Percentiles rank a stretch among this genome's conserved stretches.
Evolutionary conservation across 2,329 filamentous ascomycete species (phyloP).

Genomic region (Magnaporthiopsis incrustans): DNA sequence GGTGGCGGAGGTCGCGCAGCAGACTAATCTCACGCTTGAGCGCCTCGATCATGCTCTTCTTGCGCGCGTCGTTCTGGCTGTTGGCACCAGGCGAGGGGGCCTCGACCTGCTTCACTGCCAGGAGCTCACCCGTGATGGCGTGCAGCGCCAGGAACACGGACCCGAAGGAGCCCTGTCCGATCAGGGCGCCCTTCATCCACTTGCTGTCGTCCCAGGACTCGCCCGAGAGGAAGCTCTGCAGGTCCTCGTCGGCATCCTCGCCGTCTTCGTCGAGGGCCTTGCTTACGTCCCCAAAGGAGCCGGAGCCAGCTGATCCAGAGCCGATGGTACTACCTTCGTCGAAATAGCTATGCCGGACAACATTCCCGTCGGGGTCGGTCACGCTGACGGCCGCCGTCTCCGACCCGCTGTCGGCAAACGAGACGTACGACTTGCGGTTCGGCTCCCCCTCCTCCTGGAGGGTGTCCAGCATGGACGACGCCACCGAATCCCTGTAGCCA

Average conservation of each 20-base stretch:
- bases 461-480: slow-evolving; percentile 81
- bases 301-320: slow-evolving; percentile 44
- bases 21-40: slow-evolving; percentile 94
- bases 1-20: slow-evolving; percentile 85
- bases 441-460: slow-evolving; percentile 82
- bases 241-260: slow-evolving; percentile 82
- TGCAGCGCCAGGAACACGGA: slow-evolving; percentile 93
- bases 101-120: slow-evolving; percentile 98
- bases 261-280: slow-evolving; percentile 84
- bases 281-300: slow-evolving; percentile 75
- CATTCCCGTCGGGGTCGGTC: slow-evolving; percentile 68
- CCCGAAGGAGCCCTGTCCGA: slow-evolving; percentile 94
- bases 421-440: slow-evolving; percentile 94
- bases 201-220: slow-evolving; percentile 96
- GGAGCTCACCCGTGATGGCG: slow-evolving; percentile 90
- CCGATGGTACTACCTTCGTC: slow-evolving; percentile 62
- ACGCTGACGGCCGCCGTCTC: slow-evolving; percentile 64
- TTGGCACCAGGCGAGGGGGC: slow-evolving; percentile 70
- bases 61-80: slow-evolving; percentile 77
- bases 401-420: slow-evolving; percentile 66
- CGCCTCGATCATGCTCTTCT: slow-evolving; percentile 97
- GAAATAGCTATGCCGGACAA: slow-evolving; percentile 69
- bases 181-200: slow-evolving; percentile 98
- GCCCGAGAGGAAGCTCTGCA: slow-evolving; percentile 82
- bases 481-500: slow-evolving; percentile 76